Conservation (phyloP, 1,139 yeast genomes). For the Hyphopichia burtonii region DNA sequence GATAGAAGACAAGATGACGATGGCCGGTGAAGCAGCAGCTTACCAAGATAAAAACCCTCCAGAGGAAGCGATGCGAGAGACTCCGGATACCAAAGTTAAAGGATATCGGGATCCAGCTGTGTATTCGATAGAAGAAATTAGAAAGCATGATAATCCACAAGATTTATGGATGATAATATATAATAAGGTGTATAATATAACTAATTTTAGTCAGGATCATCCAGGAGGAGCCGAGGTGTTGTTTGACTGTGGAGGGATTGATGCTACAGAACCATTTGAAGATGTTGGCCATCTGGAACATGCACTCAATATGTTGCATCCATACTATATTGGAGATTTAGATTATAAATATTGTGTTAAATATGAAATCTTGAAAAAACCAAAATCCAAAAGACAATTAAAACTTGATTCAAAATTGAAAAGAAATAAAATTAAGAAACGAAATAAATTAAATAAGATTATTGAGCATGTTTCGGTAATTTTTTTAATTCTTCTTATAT, state of each 20-base stretch:
- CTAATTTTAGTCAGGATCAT: conserved; percentile 48
- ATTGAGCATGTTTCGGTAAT: conserved; percentile 20
- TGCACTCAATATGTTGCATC: conserved; percentile 40
- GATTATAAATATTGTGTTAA: conserved; percentile 16
- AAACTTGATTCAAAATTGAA: conserved; percentile 5
- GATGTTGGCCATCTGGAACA: conserved; percentile 51
- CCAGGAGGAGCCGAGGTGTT: conserved; percentile 75
- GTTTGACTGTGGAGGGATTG: conserved; percentile 70
- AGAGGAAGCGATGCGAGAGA: no score
- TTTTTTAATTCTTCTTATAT: conserved; percentile 20
- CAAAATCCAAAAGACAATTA: not conserved
- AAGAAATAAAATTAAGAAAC: conserved; percentile 8
- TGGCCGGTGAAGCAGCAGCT: no score
- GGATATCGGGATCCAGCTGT: not conserved
- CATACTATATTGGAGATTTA: conserved; percentile 37
- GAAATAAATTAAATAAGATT: conserved; percentile 7
- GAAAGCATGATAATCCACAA: conserved; percentile 42
- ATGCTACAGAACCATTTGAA: conserved; percentile 62
- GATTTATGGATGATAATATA: conserved; percentile 70
- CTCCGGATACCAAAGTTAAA: not conserved
- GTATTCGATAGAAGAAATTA: conserved; percentile 35
- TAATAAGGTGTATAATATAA: conserved; percentile 60
- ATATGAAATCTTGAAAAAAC: conserved; percentile 5
- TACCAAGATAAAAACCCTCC: no score
- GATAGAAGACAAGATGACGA: no score